phyloP scores from a whole-genome alignment of 1,284 basidiomycete species.

The Vanrija humicola region DNA sequence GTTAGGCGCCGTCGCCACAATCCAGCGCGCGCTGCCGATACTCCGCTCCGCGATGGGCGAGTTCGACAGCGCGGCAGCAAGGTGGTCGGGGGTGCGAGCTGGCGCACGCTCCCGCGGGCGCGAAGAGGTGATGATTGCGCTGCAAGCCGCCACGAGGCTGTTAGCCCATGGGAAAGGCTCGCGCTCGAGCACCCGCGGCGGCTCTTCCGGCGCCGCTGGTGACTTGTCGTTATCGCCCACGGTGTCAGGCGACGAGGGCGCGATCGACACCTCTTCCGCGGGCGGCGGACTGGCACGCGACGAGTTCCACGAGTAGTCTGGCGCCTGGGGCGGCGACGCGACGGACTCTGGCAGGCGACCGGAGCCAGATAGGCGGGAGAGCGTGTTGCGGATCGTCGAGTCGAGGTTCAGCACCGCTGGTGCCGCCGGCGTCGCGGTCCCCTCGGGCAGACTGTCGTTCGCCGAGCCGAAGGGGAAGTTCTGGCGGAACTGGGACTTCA shows the following conservation, averaged over 20 bases:
- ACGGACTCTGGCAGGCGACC: neutral
- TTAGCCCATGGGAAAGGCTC: constrained; percentile 20
- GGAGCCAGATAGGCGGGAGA: neutral
- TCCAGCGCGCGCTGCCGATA: constrained; percentile 5
- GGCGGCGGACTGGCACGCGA: neutral
- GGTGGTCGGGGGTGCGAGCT: neutral
- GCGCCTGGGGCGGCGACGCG: too few relatives aligned
- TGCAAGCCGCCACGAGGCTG: constrained; percentile 5
- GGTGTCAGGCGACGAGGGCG: constrained; percentile 8
- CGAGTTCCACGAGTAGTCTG: too few relatives aligned
- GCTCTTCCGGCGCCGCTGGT: neutral
- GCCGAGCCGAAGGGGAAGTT: constrained; percentile 29
- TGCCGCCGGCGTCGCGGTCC: neutral
- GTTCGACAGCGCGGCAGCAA: neutral
- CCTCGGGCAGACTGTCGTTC: constrained; percentile 1
- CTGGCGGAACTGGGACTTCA: constrained; percentile 21
- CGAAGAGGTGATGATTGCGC: neutral
- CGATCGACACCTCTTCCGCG: neutral
- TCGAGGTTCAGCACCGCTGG: neutral
- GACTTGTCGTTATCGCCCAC: neutral
- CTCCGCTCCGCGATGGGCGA: neutral
- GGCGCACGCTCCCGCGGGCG: neutral
- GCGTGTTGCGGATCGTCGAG: constrained; percentile 6
- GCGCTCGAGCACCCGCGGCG: neutral
- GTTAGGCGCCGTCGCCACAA: neutral